A percentile compares a stretch with the other conserved stretches of the same genome.
These are phyloP conservation scores for Platanthera guangdongensis DNA, from an alignment of 106 monocot species.

Conservation along the genomic window DNA sequence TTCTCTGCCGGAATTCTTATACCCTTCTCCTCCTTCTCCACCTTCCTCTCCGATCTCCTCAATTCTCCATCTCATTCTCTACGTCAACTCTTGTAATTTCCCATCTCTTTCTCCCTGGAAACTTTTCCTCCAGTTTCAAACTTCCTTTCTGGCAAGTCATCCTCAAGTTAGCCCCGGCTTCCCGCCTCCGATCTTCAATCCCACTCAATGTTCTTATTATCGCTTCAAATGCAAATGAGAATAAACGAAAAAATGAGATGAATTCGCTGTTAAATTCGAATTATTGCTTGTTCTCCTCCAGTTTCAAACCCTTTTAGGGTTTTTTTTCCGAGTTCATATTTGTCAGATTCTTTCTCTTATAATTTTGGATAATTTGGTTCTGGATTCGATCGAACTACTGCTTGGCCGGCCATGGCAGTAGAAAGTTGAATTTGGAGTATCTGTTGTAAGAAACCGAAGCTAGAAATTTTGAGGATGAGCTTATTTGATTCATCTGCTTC, in stretches of 20 bases:
- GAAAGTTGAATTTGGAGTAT: background rate
- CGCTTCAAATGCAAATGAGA: background rate
- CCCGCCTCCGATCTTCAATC: too few relatives aligned
- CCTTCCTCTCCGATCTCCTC: too few relatives aligned
- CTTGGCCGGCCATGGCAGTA: background rate
- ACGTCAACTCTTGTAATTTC: too few relatives aligned
- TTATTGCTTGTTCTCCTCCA: background rate
- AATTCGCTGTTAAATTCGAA: background rate
- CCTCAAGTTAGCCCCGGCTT: too few relatives aligned
- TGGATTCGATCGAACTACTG: background rate
- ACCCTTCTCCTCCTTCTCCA: too few relatives aligned
- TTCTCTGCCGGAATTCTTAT: too few relatives aligned
- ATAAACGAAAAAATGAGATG: background rate
- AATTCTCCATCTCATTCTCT: too few relatives aligned
- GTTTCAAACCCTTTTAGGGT: background rate
- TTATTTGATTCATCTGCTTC: constrained; percentile 50
- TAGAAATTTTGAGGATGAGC: constrained; percentile 32
- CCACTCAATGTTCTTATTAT: background rate
- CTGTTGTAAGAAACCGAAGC: background rate
- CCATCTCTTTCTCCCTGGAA: too few relatives aligned
- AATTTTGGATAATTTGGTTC: background rate
- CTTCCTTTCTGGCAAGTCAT: too few relatives aligned
- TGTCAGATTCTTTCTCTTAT: background rate
- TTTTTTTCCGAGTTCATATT: background rate
- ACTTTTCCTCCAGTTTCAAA: too few relatives aligned